Conservation (phyloP, 768 basidiomycete species). For the Pleurotus eryngii region DNA sequence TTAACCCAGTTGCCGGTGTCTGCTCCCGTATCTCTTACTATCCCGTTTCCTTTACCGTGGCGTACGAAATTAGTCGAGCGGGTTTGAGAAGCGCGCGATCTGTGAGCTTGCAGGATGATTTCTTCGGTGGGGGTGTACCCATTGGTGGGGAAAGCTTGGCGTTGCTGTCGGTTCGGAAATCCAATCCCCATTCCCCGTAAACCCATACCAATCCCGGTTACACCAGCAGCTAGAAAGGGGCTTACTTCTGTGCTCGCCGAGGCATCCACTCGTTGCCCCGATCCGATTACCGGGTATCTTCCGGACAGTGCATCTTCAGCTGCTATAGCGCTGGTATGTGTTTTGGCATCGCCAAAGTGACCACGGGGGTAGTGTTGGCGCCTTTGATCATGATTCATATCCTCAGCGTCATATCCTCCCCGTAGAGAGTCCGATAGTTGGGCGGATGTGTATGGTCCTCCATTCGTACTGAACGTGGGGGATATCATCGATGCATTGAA, state of each 20-base stretch:
- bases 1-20: neutral
- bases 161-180: constrained; percentile 3
- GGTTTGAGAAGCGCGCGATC: neutral
- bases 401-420: neutral
- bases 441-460: neutral
- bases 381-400: neutral
- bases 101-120: constrained; percentile 57
- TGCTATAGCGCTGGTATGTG: neutral
- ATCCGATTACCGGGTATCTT: constrained; percentile 1
- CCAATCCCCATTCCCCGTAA: neutral
- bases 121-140: constrained; percentile 72
- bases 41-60: neutral
- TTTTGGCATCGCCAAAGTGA: neutral
- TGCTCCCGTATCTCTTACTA: neutral
- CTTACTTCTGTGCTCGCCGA: neutral
- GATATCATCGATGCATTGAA: neutral
- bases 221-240: neutral
- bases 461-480: neutral
- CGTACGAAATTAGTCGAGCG: neutral
- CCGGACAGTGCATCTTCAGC: neutral
- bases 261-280: neutral
- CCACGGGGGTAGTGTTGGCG: neutral
- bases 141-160: constrained; percentile 31
- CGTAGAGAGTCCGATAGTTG: neutral
- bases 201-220: constrained; percentile 3